phyloP scores from a whole-genome alignment of 176 grass and related monocot species.

The Phoenix roebelenii region DNA sequence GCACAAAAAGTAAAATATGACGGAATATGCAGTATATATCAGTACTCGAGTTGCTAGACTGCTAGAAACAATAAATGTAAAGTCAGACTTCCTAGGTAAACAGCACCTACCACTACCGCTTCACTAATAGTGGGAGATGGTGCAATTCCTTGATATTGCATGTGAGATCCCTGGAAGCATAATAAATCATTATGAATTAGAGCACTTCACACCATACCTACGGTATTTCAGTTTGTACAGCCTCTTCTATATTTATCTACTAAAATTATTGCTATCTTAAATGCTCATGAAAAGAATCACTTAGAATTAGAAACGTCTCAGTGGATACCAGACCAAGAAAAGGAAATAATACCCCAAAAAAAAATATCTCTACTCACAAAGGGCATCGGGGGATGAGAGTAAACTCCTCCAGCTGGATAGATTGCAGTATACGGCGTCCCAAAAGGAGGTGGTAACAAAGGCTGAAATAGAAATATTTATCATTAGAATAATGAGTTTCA shows the following conservation, averaged over 20 bases:
- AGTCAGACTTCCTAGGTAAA: not conserved
- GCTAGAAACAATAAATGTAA: too few species aligned
- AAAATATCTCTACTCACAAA: constrained; percentile 38
- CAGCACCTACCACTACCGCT: constrained; percentile 9
- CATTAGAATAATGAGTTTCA: not conserved
- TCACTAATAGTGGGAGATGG: constrained; percentile 3
- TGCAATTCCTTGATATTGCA: constrained; percentile 5
- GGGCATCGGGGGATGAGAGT: constrained; percentile 46
- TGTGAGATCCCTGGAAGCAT: constrained; percentile 7
- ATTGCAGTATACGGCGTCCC: constrained; percentile 57
- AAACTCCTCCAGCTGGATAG: constrained; percentile 55
- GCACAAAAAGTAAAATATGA: too few species aligned
- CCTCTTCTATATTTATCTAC: too few species aligned
- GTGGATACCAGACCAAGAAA: constrained; percentile 3
- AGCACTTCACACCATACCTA: not conserved
- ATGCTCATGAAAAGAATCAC: too few species aligned
- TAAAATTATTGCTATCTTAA: too few species aligned
- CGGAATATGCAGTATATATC: too few species aligned
- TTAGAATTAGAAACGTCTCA: too few species aligned
- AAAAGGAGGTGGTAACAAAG: constrained; percentile 47
- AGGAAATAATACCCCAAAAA: constrained; percentile 8
- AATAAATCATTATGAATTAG: not conserved
- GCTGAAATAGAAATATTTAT: constrained; percentile 21
- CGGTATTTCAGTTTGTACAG: not conserved
- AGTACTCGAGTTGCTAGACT: too few species aligned